A percentile compares a stretch with the other conserved stretches of the same genome.
phyloP scores from a whole-genome alignment of 805 yeast genomes.

The Naumovozyma dairenensis region DNA sequence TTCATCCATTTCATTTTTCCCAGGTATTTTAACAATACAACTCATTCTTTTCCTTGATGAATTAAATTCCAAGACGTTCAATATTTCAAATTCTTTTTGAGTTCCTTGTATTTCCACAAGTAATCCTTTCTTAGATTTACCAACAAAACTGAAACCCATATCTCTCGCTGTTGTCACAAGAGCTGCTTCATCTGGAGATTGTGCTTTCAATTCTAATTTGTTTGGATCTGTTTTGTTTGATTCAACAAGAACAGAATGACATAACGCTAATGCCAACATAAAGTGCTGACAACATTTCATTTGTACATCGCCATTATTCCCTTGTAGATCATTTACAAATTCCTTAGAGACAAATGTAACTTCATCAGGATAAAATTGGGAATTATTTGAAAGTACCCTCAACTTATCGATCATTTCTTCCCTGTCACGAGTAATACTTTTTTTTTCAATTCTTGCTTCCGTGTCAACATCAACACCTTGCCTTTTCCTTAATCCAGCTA shows the following conservation, averaged over 20 bases:
- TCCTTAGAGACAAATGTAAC: constrained; percentile 61
- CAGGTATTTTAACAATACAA: constrained; percentile 63
- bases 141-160: constrained; percentile 58
- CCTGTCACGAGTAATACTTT: constrained; percentile 47
- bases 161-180: constrained; percentile 76
- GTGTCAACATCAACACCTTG: constrained; percentile 66
- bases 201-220: constrained; percentile 55
- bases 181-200: constrained; percentile 85
- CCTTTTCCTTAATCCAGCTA: constrained; percentile 68
- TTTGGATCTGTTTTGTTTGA: constrained; percentile 50
- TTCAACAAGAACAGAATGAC: constrained; percentile 72
- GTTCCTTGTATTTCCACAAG: constrained; percentile 61
- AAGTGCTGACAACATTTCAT: constrained; percentile 57
- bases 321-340: constrained; percentile 50
- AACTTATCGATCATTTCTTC: constrained; percentile 45
- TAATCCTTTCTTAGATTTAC: constrained; percentile 57
- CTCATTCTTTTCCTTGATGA: constrained; percentile 85
- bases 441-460: constrained; percentile 43
- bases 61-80: constrained; percentile 68
- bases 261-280: constrained; percentile 65
- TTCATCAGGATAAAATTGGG: constrained; percentile 44
- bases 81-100: constrained; percentile 58
- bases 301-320: constrained; percentile 37
- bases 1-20: constrained; percentile 33
- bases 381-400: constrained; percentile 30